Evolutionary conservation across 1,139 yeast species (phyloP).

Genomic region (Sugiyamaella paludigena): DNA sequence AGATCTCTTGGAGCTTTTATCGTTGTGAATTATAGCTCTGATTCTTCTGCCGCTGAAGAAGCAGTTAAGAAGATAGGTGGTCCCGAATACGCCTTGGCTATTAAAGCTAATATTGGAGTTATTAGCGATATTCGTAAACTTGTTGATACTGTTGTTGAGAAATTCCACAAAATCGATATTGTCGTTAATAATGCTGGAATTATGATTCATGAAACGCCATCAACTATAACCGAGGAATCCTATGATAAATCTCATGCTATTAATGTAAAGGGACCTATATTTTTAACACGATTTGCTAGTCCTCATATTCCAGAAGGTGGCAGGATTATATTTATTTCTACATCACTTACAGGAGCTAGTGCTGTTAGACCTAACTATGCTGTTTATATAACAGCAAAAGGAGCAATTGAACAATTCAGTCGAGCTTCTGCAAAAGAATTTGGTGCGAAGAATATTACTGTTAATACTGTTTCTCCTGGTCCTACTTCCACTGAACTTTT

Average conservation of each 20-base stretch:
- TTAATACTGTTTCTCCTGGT: slow-evolving; percentile 26
- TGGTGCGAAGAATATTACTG: slow-evolving; percentile 24
- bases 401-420: slow-evolving; percentile 25
- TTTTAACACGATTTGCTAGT: slow-evolving; percentile 25
- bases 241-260: slow-evolving; percentile 21
- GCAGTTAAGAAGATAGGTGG: slow-evolving; percentile 31
- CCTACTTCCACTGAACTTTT: slow-evolving; percentile 27
- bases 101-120: slow-evolving; percentile 14
- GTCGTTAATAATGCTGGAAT: slow-evolving; percentile 27
- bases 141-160: slow-evolving; percentile 16
- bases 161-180: slow-evolving; percentile 22
- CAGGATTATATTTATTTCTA: slow-evolving; percentile 20
- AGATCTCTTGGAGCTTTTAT: slow-evolving; percentile 34
- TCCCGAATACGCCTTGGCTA: slow-evolving; percentile 16
- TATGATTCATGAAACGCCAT: slow-evolving; percentile 12
- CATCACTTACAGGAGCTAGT: slow-evolving; percentile 17
- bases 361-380: slow-evolving; percentile 17
- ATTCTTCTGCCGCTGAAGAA: slow-evolving; percentile 26
- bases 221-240: slow-evolving; percentile 18
- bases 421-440: slow-evolving; percentile 23
- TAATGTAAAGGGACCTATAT: slow-evolving; percentile 28
- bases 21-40: slow-evolving; percentile 35
- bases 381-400: slow-evolving; percentile 23
- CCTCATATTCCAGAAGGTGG: slow-evolving; percentile 23
- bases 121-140: slow-evolving; percentile 14